Base-by-base conservation (phyloP, 768 basidiomycete genomes). In the Melanogaster broomeanus region DNA sequence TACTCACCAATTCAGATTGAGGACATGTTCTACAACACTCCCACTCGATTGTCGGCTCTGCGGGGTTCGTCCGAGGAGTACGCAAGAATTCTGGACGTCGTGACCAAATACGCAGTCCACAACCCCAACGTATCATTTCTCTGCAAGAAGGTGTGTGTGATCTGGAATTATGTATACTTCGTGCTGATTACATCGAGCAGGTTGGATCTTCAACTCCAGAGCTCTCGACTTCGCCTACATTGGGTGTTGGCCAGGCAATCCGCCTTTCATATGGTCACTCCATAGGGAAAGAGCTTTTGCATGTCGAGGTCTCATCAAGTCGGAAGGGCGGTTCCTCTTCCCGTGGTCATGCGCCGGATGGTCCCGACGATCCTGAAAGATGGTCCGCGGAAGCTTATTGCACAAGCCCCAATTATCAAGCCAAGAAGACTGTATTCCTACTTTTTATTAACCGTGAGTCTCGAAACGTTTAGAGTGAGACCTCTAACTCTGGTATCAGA, bases 21-120 rank as follows among this genome's bases (percentile, higher is more conserved):
- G 69, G 90, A 98, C 63, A 74, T 99, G 25, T 99, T 99, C 65
- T 95, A 91, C 69, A 97, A 96, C 58, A 91, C 85, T 1, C 93
- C 94, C 0, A 84, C 88, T 2, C 87, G 97, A 41, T 79, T 95
- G 21, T 84, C 90, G 3, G 89, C 94, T 1, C 77, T 98, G 48
- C 84, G 89, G 31, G 87, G 84, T 50, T 72, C 87, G 4, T 88
- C 93, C 2, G 96, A 98, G 58, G 97, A 99, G 64, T 98, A 96
- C 67, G 79, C 84, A 5, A 81, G 91, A 30, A 93, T 98, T 38
- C 77, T 98, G 2, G 92, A 96, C 55, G 90, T 98, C 10, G 77
- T 98, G 24, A 91, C 90, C 3, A 90, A 88, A 55, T 99, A 99
- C 64, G 93, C 97, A 0, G 78, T 95, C 10, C 97, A 99, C 66